Evolutionary conservation across 805 yeast species (phyloP), one percentile per base, ranked within the genome.

Genomic region (Wickerhamiella cacticola): DNA sequence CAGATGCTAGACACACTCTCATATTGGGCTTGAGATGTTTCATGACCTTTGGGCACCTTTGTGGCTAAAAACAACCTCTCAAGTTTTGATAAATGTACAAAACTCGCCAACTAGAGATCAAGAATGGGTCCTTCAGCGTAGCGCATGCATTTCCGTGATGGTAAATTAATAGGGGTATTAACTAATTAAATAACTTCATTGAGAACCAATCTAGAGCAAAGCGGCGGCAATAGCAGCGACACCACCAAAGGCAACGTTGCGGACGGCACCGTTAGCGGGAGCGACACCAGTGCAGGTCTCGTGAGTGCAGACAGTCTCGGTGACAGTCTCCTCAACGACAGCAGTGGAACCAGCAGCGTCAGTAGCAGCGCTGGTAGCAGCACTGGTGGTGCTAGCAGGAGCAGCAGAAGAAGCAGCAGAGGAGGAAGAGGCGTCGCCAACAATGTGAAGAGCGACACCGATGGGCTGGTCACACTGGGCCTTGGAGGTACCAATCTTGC

Each of bases 241-340:
- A 23, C 41, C 46, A 18, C 46, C 46, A 13, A 43, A 13, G 46
- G 25, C 15, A n/a, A 28, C 38, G 45, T 42, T 42, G 34, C 31
- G 19, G 29, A 38, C 45, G n/a, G 45, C 45, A 19, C 45, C 45
- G 45, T 42, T 42, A 13, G 38, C 38, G 22, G 45, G 34, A 15
- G 38, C 28, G 21, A 42, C 45, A 15, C 39, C 45, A 21, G 45
- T 42, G 45, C 45, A 42, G 38, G 45, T 24, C 22, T 19, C 26
- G 34, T 42, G 31, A 23, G 45, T 42, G 45, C 45, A 42, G 21
- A 42, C 45, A 9, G 45, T 42, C 45, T 42, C 45, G 34, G 38
- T 31, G 28, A 42, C 45, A 13, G 38, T 42, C 36, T 28, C 22
- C 28, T 29, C 36, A 16, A 42, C 45, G 31, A 31, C 38, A 15